A percentile compares a stretch with the other conserved stretches of the same genome.
Evolutionary conservation across 2,329 filamentous ascomycete genomes (phyloP).

Genomic region (Akanthomyces dipterigenus): DNA sequence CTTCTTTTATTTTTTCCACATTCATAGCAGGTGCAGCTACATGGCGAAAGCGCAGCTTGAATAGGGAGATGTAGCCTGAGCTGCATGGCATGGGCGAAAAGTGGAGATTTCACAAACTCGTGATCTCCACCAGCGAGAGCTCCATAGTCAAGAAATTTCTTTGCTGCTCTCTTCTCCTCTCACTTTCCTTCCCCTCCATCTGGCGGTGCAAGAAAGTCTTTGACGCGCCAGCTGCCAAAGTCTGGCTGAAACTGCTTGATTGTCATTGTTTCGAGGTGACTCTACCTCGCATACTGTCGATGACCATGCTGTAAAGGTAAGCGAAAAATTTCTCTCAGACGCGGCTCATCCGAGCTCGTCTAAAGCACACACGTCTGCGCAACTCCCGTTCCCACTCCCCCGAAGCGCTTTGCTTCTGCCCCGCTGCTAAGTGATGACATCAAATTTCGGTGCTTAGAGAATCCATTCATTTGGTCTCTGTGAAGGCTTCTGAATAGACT

Average conservation of each 20-base stretch:
- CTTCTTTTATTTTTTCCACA: background rate
- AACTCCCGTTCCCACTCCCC: conserved; percentile 17
- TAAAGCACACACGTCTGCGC: background rate
- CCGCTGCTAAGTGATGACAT: conserved; percentile 52
- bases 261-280: background rate
- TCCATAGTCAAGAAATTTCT: conserved; percentile 9
- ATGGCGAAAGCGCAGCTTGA: background rate
- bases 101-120: conserved; percentile 5
- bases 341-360: background rate
- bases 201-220: background rate
- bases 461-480: conserved; percentile 51
- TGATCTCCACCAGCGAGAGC: conserved; percentile 3
- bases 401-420: conserved; percentile 13
- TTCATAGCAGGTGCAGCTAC: background rate
- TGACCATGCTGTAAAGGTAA: conserved; percentile 10
- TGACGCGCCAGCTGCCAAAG: background rate
- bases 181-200: background rate
- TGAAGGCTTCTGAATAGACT: conserved; percentile 68
- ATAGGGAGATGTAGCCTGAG: background rate
- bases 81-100: background rate
- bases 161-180: background rate
- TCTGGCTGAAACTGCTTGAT: background rate
- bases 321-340: background rate
- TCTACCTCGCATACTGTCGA: background rate
- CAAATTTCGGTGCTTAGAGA: conserved; percentile 49